Percentiles rank a stretch among this genome's conserved stretches.
Conservation (phyloP, 2,329 filamentous ascomycete species). For the Claviceps digitariae region DNA sequence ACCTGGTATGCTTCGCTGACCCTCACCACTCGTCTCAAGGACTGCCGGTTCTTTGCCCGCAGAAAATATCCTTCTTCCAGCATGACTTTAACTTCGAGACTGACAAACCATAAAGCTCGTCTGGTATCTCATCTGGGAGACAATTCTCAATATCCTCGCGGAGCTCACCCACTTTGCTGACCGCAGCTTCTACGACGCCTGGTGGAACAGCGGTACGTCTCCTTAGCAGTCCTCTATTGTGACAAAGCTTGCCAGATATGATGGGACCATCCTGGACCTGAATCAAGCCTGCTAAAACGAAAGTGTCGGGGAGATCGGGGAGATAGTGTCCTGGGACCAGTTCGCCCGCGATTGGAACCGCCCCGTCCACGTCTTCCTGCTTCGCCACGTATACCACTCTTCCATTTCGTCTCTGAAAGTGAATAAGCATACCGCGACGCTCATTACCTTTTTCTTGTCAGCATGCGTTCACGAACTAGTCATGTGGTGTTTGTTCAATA, state of each 20-base stretch:
- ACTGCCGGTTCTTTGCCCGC: no score
- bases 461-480: constrained; percentile 62
- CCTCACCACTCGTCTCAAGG: not conserved
- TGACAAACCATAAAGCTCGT: constrained; percentile 26
- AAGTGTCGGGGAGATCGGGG: no score
- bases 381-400: constrained; percentile 67
- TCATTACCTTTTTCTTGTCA: constrained; percentile 62
- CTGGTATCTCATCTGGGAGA: constrained; percentile 76
- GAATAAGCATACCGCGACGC: constrained; percentile 55
- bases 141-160: constrained; percentile 59
- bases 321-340: constrained; percentile 52
- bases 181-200: constrained; percentile 54
- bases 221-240: not conserved
- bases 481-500: constrained; percentile 72
- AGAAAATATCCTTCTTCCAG: not conserved
- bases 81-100: not conserved
- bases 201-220: constrained; percentile 44
- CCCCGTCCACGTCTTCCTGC: constrained; percentile 64
- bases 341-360: constrained; percentile 70
- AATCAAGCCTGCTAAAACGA: no score
- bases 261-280: no score
- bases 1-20: constrained; percentile 34
- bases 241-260: not conserved
- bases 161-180: constrained; percentile 68
- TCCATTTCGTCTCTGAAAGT: constrained; percentile 62